Evolutionary conservation across 768 basidiomycete genomes (phyloP).

Genomic region (Rhodosporidiobolus odoratus): DNA sequence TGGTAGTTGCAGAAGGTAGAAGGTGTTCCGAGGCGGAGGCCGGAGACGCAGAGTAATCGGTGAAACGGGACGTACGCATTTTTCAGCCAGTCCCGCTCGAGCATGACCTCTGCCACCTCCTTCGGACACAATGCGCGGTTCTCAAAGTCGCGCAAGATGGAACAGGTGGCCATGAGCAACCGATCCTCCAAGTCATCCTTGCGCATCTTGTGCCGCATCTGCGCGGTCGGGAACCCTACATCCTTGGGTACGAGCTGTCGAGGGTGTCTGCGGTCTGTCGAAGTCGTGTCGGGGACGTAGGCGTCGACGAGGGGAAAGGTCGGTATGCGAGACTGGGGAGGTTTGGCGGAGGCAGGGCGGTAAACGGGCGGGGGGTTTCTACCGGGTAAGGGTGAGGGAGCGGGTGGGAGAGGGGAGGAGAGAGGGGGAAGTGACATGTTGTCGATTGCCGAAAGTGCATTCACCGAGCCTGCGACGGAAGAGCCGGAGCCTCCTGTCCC

Average conservation of each 20-base stretch:
- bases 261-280: conserved; percentile 25
- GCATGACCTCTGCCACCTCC: conserved; percentile 41
- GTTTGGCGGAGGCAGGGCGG: conserved; percentile 1
- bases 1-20: not conserved
- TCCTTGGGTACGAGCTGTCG: conserved; percentile 31
- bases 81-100: conserved; percentile 39
- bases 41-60: not conserved
- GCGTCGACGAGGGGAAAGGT: conserved; percentile 37
- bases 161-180: conserved; percentile 37
- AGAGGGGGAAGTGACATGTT: not conserved
- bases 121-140: conserved; percentile 42
- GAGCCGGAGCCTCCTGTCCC: not conserved
- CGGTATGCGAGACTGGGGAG: conserved; percentile 24
- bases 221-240: conserved; percentile 29
- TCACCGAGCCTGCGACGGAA: not conserved
- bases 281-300: conserved; percentile 27
- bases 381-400: not conserved
- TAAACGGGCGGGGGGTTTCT: not conserved
- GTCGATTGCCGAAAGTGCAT: not conserved
- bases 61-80: conserved; percentile 35
- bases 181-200: conserved; percentile 36
- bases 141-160: conserved; percentile 29
- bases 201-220: conserved; percentile 22
- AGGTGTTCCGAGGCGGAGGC: not conserved
- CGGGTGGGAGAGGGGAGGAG: not conserved